Evolutionary conservation across 805 yeast genomes (phyloP), one percentile per base, ranked within the genome.

Genomic region (Metschnikowia continentalis): DNA sequence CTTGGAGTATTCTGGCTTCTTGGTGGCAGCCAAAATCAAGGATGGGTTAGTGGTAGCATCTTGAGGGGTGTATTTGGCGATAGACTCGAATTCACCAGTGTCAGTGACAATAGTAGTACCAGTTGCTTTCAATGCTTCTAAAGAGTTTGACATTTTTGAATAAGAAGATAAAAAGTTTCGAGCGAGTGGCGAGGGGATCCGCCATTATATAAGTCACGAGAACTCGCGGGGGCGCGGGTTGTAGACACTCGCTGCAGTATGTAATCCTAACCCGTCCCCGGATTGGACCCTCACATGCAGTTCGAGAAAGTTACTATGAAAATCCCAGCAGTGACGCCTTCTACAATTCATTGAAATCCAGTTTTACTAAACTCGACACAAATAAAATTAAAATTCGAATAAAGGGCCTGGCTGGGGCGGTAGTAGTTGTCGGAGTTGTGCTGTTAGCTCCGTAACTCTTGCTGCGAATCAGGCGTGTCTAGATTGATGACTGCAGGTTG

Each of bases 41-140:
- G 98, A 90, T 61, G 99, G 99, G 80, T 94, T 94, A 70, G 99
- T 94, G 63, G 99, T 94, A 61, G 99, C 96, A 75, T 94, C 99
- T 79, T 94, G 98, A 61, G 99, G 99, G 64, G 94, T 89, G 80
- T 87, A 94, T 76, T 91, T 90, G 69, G 97, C 97, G 70, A 94
- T 94, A 58, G 94, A 86, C 74, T 90, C 97, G 71, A 94, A 94
- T 74, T 94, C 99, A 78, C 99, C 99, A 56, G 98, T 90, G 79
- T 94, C 99, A 60, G 99, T 89, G 68, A 94, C 99, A 67, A 94
- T 96, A 61, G 82, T 86, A 61, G 99, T 94, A 63, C 98, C 98
- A 52, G 97, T 71, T 58, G 95, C 90, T 74, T 92, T 94, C 69
- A 94, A 84, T 76, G 86, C 91, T 71, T 86, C 98, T 68, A 94